Evolutionary conservation across 1,284 basidiomycete species (phyloP).

Genomic region (Ganoderma lucidum): DNA sequence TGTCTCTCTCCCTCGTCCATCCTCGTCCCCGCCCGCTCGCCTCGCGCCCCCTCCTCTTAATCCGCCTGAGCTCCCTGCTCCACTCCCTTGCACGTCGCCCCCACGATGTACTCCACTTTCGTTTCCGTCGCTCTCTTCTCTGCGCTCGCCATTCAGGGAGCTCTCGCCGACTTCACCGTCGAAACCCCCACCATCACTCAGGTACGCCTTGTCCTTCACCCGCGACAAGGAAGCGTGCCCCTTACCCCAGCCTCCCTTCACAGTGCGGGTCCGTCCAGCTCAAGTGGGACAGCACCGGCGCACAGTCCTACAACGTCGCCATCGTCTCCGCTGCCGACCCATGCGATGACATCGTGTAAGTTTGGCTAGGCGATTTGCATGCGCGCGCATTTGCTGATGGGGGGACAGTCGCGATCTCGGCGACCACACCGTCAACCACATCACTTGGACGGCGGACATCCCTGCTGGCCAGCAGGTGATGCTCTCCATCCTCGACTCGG

Average conservation of each 20-base stretch:
- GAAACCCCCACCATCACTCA: constrained; percentile 59
- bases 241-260: constrained; percentile 14
- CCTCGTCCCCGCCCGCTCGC: constrained; percentile 33
- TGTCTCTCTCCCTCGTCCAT: constrained; percentile 37
- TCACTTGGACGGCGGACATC: constrained; percentile 57
- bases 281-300: constrained; percentile 58
- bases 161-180: constrained; percentile 61
- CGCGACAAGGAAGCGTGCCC: constrained; percentile 1
- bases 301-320: constrained; percentile 65
- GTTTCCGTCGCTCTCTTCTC: constrained; percentile 74
- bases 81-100: constrained; percentile 35
- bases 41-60: constrained; percentile 23
- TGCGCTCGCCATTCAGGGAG: constrained; percentile 58
- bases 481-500: constrained; percentile 63
- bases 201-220: constrained; percentile 46
- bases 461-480: constrained; percentile 57
- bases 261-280: constrained; percentile 65
- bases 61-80: constrained; percentile 39
- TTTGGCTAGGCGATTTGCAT: constrained; percentile 11
- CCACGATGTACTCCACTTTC: constrained; percentile 79
- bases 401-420: constrained; percentile 61
- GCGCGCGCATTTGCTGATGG: not conserved
- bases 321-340: constrained; percentile 58
- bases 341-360: constrained; percentile 70
- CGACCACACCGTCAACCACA: constrained; percentile 53